Percentiles rank a stretch among this genome's conserved stretches.
These are phyloP conservation scores for Claviceps quebecensis DNA, from an alignment of 2,329 filamentous ascomycete species.

Conservation along the genomic window DNA sequence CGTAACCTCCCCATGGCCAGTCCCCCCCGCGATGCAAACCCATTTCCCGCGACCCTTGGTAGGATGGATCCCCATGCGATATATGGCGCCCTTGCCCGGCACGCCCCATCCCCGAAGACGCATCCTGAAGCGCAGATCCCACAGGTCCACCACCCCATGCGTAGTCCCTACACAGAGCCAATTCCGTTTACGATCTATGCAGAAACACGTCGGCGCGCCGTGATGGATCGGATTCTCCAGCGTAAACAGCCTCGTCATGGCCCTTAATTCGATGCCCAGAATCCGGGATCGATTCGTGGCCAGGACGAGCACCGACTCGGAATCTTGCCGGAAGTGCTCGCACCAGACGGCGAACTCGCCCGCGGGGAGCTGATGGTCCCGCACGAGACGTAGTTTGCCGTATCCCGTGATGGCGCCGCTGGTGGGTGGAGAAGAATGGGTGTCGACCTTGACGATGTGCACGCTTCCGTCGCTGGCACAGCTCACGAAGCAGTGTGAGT, in stretches of 20 bases:
- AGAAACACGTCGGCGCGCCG: slow-evolving; percentile 83
- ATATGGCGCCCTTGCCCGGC: slow-evolving; percentile 64
- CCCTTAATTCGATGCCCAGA: slow-evolving; percentile 71
- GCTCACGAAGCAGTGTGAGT: slow-evolving; percentile 85
- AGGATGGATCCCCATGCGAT: slow-evolving; percentile 67
- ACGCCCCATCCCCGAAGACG: slow-evolving; percentile 81
- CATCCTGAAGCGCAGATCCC: slow-evolving; percentile 92
- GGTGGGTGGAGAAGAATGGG: slow-evolving; percentile 18
- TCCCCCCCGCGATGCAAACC: slow-evolving; percentile 81
- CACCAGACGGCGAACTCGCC: slow-evolving; percentile 78
- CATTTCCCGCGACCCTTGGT: slow-evolving; percentile 65
- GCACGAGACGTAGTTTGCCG: slow-evolving; percentile 59
- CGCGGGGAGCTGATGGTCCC: slow-evolving; percentile 63
- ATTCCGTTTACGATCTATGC: slow-evolving; percentile 69
- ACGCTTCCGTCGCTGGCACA: slow-evolving; percentile 83
- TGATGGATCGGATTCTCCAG: slow-evolving; percentile 84
- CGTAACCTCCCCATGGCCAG: slow-evolving; percentile 74
- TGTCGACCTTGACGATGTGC: slow-evolving; percentile 72
- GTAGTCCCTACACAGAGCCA: slow-evolving; percentile 89
- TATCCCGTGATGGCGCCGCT: slow-evolving; percentile 49
- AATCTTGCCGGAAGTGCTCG: slow-evolving; percentile 78
- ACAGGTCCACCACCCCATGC: slow-evolving; percentile 83
- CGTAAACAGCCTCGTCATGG: slow-evolving; percentile 68
- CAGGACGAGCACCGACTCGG: slow-evolving; percentile 67
- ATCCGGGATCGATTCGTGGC: slow-evolving; percentile 79